phyloP scores from a whole-genome alignment of 257 asterid species.

The Penstemon barbatus region DNA sequence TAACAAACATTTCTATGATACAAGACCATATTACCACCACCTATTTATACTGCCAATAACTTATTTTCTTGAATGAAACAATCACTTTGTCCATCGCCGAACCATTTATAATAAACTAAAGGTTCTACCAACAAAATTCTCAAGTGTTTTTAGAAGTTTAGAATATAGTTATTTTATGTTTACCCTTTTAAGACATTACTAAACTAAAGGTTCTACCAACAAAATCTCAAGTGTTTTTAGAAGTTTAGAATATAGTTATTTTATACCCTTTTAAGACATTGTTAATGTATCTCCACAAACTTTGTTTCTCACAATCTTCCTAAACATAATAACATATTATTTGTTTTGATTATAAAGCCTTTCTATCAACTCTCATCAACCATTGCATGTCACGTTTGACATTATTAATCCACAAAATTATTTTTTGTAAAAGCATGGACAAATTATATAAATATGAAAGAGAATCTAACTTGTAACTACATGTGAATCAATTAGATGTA shows the following conservation, averaged over 20 bases:
- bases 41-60: too few relatives aligned
- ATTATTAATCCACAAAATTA: conserved; percentile 10
- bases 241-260: neutral
- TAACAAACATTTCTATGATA: too few relatives aligned
- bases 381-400: neutral
- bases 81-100: too few relatives aligned
- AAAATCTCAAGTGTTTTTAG: too few relatives aligned
- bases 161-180: neutral
- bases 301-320: neutral
- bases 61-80: too few relatives aligned
- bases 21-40: too few relatives aligned
- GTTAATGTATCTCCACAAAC: neutral
- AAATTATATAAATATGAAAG: conserved; percentile 9
- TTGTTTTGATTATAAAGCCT: neutral
- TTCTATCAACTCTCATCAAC: neutral
- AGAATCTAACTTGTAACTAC: conserved; percentile 4
- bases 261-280: neutral
- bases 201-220: too few relatives aligned
- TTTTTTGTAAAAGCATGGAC: conserved; percentile 3
- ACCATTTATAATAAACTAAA: too few relatives aligned
- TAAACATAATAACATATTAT: too few relatives aligned
- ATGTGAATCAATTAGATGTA: conserved; percentile 1
- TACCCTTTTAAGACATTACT: neutral
- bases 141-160: too few relatives aligned
- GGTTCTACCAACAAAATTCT: too few relatives aligned